Evolutionary conservation across 2,329 filamentous ascomycete genomes (phyloP).

Genomic region (Beauveria medogensis): DNA sequence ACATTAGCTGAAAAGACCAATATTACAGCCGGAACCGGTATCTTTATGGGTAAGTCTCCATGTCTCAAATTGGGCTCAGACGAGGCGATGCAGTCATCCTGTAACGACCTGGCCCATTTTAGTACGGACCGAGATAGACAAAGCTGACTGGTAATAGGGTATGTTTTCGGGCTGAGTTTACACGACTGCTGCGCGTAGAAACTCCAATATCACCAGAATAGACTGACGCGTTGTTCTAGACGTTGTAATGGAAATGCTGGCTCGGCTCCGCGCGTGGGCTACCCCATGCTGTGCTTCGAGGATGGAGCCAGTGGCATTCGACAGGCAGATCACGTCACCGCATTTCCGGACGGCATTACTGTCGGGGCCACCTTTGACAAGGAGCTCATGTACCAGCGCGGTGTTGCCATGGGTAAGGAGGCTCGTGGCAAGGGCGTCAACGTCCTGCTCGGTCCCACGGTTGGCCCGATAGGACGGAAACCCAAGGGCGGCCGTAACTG

Average conservation of each 20-base stretch:
- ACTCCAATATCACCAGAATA: background rate
- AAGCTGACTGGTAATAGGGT: constrained; percentile 2
- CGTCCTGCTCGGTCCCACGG: constrained; percentile 60
- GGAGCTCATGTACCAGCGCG: constrained; percentile 59
- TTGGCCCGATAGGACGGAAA: constrained; percentile 65
- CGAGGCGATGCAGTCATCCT: background rate
- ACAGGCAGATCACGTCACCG: constrained; percentile 65
- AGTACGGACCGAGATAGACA: background rate
- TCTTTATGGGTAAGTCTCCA: constrained; percentile 52
- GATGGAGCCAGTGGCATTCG: constrained; percentile 66
- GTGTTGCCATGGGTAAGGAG: constrained; percentile 60
- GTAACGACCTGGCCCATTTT: background rate
- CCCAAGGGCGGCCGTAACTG: constrained; percentile 66
- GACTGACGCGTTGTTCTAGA: constrained; percentile 22
- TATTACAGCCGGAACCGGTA: constrained; percentile 62
- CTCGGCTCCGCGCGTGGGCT: constrained; percentile 59
- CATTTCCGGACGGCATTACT: constrained; percentile 73
- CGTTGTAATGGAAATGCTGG: constrained; percentile 72
- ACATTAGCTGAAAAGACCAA: constrained; percentile 76
- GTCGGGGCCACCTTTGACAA: constrained; percentile 70
- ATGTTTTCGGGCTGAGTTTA: background rate
- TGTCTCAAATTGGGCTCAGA: background rate
- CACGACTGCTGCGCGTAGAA: too few species aligned
- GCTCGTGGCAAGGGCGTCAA: constrained; percentile 67
- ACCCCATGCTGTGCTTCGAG: constrained; percentile 64